Percentiles rank a stretch among this genome's conserved stretches.
Evolutionary conservation across 2,329 filamentous ascomycete species (phyloP).

Genomic region (Dothideomycetes sp.): DNA sequence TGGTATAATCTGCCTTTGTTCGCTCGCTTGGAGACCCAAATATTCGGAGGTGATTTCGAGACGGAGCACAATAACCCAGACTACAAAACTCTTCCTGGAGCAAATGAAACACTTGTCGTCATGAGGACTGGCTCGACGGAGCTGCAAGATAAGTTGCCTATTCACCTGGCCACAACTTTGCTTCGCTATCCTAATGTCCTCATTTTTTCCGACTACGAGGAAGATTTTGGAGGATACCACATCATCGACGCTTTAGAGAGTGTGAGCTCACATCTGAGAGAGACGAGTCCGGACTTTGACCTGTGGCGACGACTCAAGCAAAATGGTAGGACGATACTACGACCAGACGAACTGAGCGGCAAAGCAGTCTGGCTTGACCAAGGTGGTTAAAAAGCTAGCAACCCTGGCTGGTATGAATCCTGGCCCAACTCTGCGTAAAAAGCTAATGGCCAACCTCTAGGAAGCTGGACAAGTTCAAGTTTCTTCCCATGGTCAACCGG

Average conservation of each 20-base stretch:
- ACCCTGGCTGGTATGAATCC: slow-evolving; percentile 24
- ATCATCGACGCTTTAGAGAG: slow-evolving; percentile 24
- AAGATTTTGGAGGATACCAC: slow-evolving; percentile 26
- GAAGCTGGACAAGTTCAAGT: slow-evolving; percentile 44
- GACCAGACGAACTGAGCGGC: slow-evolving; percentile 18
- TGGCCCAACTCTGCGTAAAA: no score
- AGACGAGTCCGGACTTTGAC: slow-evolving; percentile 21
- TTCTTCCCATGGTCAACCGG: slow-evolving; percentile 40
- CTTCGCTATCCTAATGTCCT: slow-evolving; percentile 26
- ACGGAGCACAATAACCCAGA: no score
- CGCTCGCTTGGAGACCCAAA: not conserved
- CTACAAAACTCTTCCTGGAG: slow-evolving; percentile 22
- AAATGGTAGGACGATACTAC: slow-evolving; percentile 16
- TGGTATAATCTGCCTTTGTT: not conserved
- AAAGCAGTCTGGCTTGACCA: slow-evolving; percentile 13
- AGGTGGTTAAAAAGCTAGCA: slow-evolving; percentile 21
- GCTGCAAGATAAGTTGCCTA: slow-evolving; percentile 23
- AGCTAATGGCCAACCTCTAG: no score
- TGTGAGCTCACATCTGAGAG: slow-evolving; percentile 16
- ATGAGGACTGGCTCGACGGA: slow-evolving; percentile 31
- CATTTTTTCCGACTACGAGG: slow-evolving; percentile 31
- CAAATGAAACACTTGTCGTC: slow-evolving; percentile 45
- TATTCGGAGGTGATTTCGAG: no score
- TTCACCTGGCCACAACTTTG: slow-evolving; percentile 28
- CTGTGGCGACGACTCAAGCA: slow-evolving; percentile 21